phyloP scores from a whole-genome alignment of 257 asterid genomes.

The Lycium ferocissimum region DNA sequence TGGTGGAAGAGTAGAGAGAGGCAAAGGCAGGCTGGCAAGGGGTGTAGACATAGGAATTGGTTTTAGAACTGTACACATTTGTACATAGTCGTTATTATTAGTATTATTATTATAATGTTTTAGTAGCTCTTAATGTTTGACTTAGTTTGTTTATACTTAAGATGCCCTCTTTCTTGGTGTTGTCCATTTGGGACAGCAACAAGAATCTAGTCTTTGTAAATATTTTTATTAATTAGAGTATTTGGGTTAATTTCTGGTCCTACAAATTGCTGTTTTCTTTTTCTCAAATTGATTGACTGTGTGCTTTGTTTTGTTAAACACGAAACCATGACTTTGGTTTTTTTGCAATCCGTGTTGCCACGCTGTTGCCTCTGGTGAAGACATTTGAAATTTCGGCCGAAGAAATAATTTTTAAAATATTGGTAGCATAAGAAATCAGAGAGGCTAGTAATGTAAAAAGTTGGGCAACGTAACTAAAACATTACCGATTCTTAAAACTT shows the following conservation, averaged over 20 bases:
- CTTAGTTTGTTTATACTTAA: conserved; percentile 22
- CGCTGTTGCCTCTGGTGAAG: conserved; percentile 2
- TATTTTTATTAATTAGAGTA: not conserved
- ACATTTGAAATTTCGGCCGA: not conserved
- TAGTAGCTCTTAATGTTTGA: not conserved
- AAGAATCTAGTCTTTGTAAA: conserved; percentile 29
- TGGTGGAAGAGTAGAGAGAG: conserved; percentile 29
- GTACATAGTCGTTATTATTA: conserved; percentile 32
- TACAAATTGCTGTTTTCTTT: not conserved
- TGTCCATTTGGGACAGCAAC: conserved; percentile 13
- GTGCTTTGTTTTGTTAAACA: conserved; percentile 15
- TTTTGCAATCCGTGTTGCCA: not conserved
- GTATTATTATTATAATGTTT: conserved; percentile 15
- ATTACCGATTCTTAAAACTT: too few species aligned
- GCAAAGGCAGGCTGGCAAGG: not conserved
- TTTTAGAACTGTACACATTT: conserved; percentile 33
- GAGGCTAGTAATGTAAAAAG: too few species aligned
- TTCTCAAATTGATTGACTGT: conserved; percentile 2
- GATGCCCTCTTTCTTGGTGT: conserved; percentile 14
- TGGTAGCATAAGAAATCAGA: too few species aligned
- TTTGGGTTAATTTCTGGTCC: not conserved
- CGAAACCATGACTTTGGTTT: conserved; percentile 10
- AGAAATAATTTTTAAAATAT: not conserved
- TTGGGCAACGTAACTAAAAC: not conserved
- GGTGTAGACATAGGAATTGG: conserved; percentile 28